phyloP scores from a whole-genome alignment of 305 asterid genomes.

The Ilex paraguariensis region DNA sequence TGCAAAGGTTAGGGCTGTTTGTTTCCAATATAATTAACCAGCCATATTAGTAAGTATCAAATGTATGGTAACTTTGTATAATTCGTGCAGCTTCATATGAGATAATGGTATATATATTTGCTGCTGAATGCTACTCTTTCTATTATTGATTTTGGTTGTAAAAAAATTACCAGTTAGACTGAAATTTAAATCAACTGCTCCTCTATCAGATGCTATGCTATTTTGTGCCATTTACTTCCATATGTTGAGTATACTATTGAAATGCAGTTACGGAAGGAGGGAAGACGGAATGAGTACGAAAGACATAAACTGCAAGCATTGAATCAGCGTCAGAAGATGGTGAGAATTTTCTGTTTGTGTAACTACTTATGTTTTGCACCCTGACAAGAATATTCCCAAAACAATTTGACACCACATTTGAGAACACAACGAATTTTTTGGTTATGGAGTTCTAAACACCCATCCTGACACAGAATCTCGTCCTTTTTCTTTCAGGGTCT shows the following conservation, averaged over 20 bases:
- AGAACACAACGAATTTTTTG: neutral
- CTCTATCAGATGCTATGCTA: too few relatives aligned
- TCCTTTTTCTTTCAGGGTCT: neutral
- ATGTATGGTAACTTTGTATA: too few relatives aligned
- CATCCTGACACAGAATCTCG: neutral
- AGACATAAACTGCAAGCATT: slow-evolving; percentile 94
- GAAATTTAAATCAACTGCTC: too few relatives aligned
- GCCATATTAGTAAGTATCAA: too few relatives aligned
- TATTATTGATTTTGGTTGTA: neutral
- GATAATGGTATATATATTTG: neutral
- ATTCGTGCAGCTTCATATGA: neutral
- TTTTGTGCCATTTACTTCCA: neutral
- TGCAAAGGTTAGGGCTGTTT: too few relatives aligned
- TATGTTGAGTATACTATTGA: neutral
- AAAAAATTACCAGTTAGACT: too few relatives aligned
- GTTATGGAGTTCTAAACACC: neutral
- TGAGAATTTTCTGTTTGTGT: slow-evolving; percentile 27
- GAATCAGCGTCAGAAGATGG: slow-evolving; percentile 99
- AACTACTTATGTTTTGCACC: slow-evolving; percentile 1
- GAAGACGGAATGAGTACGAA: slow-evolving; percentile 95
- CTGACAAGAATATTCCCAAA: neutral
- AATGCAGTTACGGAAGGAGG: slow-evolving; percentile 89
- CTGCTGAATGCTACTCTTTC: neutral
- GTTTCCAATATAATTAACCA: too few relatives aligned
- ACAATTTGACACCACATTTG: neutral